Evolutionary conservation across 2,329 filamentous ascomycete genomes (phyloP).

Genomic region (Zymoseptoria tritici): DNA sequence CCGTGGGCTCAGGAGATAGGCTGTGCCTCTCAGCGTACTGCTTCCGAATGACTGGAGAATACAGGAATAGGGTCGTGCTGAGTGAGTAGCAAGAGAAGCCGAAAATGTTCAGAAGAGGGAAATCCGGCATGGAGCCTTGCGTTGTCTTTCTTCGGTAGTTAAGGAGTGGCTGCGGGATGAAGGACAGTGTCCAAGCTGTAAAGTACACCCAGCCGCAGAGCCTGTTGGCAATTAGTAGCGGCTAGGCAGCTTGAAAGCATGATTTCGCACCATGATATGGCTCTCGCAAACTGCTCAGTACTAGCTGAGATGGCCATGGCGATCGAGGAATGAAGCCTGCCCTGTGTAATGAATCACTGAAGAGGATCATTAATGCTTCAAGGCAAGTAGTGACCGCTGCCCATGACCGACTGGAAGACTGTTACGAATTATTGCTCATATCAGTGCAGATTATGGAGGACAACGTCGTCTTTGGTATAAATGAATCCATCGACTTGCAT

Average conservation of each 20-base stretch:
- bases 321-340: background rate
- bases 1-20: constrained; percentile 67
- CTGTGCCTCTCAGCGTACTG: constrained; percentile 81
- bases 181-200: constrained; percentile 64
- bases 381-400: background rate
- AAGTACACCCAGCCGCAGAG: constrained; percentile 24
- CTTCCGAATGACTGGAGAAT: constrained; percentile 64
- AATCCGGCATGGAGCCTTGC: constrained; percentile 78
- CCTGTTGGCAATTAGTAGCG: constrained; percentile 7
- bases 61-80: constrained; percentile 70
- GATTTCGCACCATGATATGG: constrained; percentile 14
- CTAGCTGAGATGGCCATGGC: background rate
- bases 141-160: constrained; percentile 74
- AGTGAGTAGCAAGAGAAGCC: constrained; percentile 66
- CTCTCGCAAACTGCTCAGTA: constrained; percentile 1
- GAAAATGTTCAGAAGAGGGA: constrained; percentile 65
- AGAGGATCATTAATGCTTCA: background rate
- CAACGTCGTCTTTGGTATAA: too few relatives aligned
- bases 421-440: background rate
- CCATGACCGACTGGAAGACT: background rate
- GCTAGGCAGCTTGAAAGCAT: background rate
- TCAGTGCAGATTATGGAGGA: background rate
- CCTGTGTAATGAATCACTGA: background rate
- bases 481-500: too few relatives aligned
- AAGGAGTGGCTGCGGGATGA: constrained; percentile 82